A percentile compares a stretch with the other conserved stretches of the same genome.
Evolutionary conservation across 768 basidiomycete species (phyloP).

Genomic region (Neoboletus brunneissimus): DNA sequence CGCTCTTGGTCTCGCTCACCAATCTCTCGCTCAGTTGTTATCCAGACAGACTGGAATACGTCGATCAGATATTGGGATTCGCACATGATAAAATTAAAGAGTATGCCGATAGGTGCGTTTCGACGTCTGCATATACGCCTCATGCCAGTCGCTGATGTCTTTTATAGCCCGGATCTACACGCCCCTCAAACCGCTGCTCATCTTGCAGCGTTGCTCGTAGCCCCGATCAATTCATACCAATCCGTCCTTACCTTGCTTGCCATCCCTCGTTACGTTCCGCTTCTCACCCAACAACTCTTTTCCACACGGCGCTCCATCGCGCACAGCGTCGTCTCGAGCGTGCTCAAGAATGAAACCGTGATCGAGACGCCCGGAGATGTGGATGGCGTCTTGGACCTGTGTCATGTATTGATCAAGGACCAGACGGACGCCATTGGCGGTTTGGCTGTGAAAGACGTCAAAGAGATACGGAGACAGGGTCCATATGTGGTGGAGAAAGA

Average conservation of each 20-base stretch:
- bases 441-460: slow-evolving; percentile 27
- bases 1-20: slow-evolving; percentile 89
- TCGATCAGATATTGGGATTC: slow-evolving; percentile 92
- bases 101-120: slow-evolving; percentile 67
- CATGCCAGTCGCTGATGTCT: slow-evolving; percentile 1
- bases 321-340: slow-evolving; percentile 90
- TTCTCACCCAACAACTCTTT: slow-evolving; percentile 84
- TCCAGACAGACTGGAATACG: slow-evolving; percentile 94
- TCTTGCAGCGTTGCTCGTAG: slow-evolving; percentile 86
- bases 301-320: slow-evolving; percentile 89
- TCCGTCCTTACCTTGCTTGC: slow-evolving; percentile 97
- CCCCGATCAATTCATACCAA: slow-evolving; percentile 95
- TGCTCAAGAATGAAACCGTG: slow-evolving; percentile 95
- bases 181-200: slow-evolving; percentile 83
- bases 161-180: slow-evolving; percentile 77
- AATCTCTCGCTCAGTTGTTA: slow-evolving; percentile 97
- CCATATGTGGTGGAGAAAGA: slow-evolving; percentile 69
- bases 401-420: slow-evolving; percentile 89
- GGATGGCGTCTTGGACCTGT: slow-evolving; percentile 87
- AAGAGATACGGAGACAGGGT: slow-evolving; percentile 55
- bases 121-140: background rate
- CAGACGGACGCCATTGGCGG: slow-evolving; percentile 55
- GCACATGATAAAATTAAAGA: slow-evolving; percentile 84
- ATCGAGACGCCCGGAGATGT: slow-evolving; percentile 95
- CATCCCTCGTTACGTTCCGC: slow-evolving; percentile 82